A percentile compares a stretch with the other conserved stretches of the same genome.
Evolutionary conservation across 2,329 filamentous ascomycete genomes (phyloP).

Genomic region (Alternaria dauci): DNA sequence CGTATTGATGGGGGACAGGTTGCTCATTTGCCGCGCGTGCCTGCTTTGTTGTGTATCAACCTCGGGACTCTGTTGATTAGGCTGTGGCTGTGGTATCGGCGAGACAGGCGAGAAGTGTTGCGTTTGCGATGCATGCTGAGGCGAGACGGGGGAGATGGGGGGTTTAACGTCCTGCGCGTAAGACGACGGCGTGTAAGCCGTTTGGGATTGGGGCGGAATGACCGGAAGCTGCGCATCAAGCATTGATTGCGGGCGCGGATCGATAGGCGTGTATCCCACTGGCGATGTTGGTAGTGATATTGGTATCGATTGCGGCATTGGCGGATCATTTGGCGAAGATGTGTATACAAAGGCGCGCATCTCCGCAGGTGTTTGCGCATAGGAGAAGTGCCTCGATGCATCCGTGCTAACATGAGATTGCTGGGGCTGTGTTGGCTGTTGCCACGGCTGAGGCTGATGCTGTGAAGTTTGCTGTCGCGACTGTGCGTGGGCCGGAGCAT

Average conservation of each 20-base stretch:
- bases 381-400: slow-evolving; percentile 44
- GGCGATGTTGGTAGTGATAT: slow-evolving; percentile 35
- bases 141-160: slow-evolving; percentile 37
- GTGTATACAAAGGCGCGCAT: slow-evolving; percentile 39
- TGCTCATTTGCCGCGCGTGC: slow-evolving; percentile 46
- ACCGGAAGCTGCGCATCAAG: slow-evolving; percentile 32
- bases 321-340: slow-evolving; percentile 37
- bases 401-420: slow-evolving; percentile 27
- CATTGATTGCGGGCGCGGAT: slow-evolving; percentile 39
- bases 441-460: slow-evolving; percentile 8
- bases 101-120: slow-evolving; percentile 37
- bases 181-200: slow-evolving; percentile 29
- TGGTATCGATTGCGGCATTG: slow-evolving; percentile 30
- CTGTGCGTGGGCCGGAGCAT: slow-evolving; percentile 1
- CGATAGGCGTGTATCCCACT: slow-evolving; percentile 34
- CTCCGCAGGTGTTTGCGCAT: slow-evolving; percentile 48
- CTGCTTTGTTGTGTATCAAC: slow-evolving; percentile 30
- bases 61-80: slow-evolving; percentile 23
- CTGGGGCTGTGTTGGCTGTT: slow-evolving; percentile 8
- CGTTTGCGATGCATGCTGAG: slow-evolving; percentile 28
- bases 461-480: slow-evolving; percentile 10
- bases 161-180: slow-evolving; percentile 37
- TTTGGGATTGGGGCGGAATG: slow-evolving; percentile 34
- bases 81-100: slow-evolving; percentile 28
- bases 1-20: slow-evolving; percentile 44